Evolutionary conservation across 2,329 filamentous ascomycete genomes (phyloP), one percentile per base, ranked within the genome.

Genomic region (Teratosphaeria nubilosa): DNA sequence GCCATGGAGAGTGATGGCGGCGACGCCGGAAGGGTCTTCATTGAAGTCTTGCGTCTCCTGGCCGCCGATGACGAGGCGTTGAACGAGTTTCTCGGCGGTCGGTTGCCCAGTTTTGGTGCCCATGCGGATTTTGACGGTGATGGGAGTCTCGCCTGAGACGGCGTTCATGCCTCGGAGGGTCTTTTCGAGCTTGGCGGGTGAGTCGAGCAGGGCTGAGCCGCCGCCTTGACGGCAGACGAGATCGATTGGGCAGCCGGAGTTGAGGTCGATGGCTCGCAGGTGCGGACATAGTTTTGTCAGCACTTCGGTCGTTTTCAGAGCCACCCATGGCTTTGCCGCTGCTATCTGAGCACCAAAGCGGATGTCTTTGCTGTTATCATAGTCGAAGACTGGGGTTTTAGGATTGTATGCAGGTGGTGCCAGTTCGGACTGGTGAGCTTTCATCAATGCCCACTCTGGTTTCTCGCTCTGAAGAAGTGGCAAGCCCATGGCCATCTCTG

Each of bases 231-330:
- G 86, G 78, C 85, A 97, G 55, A 99, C 86, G 66, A 96, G 83
- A 70, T 99, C 94, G 69, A 99, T 96, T 3, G 94, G 94, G 70
- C 94, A 99, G 51, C 94, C 94, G 68, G 92, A 97, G 77, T 99
- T 99, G 65, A 99, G 79, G 69, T 99, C 94, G 63, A 99, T 88
- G 45, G 96, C 84, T 37, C 94, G 88, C 22, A 99, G 81, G 66
- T 90, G 84, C 2, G 94, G 91, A 58, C 91, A 85, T 63, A 88
- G 84, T 31, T 81, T 80, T 5, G 86, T 86, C 53, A 99, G 77
- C 3, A 87, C 82, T 72, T 97, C 91, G 0, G 92, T 88, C 0
- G 90, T 86, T 76, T 96, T 96, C 70, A 92, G 81, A 2, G 89
- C 92, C 57, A 91, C 80, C 88, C 90, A 95, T 14, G 91, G 90